Base-by-base conservation (phyloP, 2,329 filamentous ascomycete genomes). In the Xylariaceae sp. region DNA sequence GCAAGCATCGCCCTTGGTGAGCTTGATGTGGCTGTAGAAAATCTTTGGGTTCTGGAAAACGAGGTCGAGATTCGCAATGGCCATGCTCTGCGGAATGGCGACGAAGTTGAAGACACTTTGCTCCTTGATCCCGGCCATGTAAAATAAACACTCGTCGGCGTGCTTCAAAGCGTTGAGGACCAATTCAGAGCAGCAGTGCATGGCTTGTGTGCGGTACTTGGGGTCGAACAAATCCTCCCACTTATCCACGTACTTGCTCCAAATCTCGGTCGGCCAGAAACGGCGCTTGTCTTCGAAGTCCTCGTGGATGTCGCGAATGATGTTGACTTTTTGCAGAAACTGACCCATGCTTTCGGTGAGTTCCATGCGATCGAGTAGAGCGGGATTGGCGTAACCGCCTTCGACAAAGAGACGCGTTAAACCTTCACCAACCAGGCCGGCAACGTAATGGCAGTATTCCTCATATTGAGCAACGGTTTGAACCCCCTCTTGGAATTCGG, bases 61-160 rank as follows among this genome's bases (percentile, higher is more conserved):
- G 15, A 89, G 72, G 54, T 96, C 90, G 32, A 97, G 71, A 1
- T 91, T 97, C 8, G 93, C 91, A 63, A 98, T 96, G 39, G 91
- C 93, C 93, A 98, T 98, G 50, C 83, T 75, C 66, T 98, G 93
- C 2, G 93, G 93, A 50, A 98, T 98, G 42, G 91, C 91, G 36
- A 89, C 89, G 65, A 98, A 98, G 76, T 98, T 98, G 80, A 98
- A 98, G 19, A 95, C 89, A 61, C 89, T 95, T 71, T 98, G 93
- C 61, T 98, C 93, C 52, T 85, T 84, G 50, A 98, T 81, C 35
- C 87, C 93, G 4, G 91, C 91, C 71, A 98, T 89, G 69, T 97
- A 98, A 72, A 90, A 96, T n/a, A 98, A 69, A 62, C 91, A 97
- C 60, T 97, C 89, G 50, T 96, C 89, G 4, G 79, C 85, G 53